A percentile compares a stretch with the other conserved stretches of the same genome.
Evolutionary conservation across 202 grass and related monocot genomes (phyloP).

Genomic region (Hordeum pubiflorum): DNA sequence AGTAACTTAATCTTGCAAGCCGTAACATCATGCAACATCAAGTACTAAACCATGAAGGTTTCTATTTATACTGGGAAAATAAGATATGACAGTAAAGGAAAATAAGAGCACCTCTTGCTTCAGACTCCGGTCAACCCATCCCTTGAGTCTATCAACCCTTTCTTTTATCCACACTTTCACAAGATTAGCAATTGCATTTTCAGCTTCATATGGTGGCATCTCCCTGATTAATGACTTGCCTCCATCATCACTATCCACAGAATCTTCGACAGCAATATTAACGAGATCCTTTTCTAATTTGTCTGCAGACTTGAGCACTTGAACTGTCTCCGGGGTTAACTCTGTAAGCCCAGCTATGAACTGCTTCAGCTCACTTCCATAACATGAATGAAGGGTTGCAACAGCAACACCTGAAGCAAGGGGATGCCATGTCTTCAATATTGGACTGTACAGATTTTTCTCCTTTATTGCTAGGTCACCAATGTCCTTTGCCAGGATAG

Average conservation of each 20-base stretch:
- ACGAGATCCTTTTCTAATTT: conserved; percentile 98
- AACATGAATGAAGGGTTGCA: conserved; percentile 96
- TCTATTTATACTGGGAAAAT: conserved; percentile 9
- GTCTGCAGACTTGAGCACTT: conserved; percentile 88
- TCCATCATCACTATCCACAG: conserved; percentile 96
- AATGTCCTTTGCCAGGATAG: conserved; percentile 91
- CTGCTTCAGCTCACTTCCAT: conserved; percentile 87
- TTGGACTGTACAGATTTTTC: conserved; percentile 83
- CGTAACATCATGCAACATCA: not conserved
- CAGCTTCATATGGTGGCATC: conserved; percentile 95
- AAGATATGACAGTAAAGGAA: conserved; percentile 19
- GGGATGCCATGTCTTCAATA: conserved; percentile 89
- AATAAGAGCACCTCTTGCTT: conserved; percentile 74
- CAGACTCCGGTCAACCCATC: conserved; percentile 85
- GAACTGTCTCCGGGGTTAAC: conserved; percentile 80
- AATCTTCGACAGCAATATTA: conserved; percentile 94
- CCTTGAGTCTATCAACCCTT: conserved; percentile 75
- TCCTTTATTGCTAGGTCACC: conserved; percentile 78
- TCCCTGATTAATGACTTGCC: conserved; percentile 94
- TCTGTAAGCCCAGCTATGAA: conserved; percentile 74
- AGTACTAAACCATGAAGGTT: conserved; percentile 7
- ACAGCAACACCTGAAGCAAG: conserved; percentile 96
- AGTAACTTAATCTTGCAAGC: conserved; percentile 1
- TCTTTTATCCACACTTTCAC: conserved; percentile 83
- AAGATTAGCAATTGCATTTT: conserved; percentile 87